Evolutionary conservation across 2,329 filamentous ascomycete species (phyloP).

Genomic region (Pseudogymnoascus sp.): DNA sequence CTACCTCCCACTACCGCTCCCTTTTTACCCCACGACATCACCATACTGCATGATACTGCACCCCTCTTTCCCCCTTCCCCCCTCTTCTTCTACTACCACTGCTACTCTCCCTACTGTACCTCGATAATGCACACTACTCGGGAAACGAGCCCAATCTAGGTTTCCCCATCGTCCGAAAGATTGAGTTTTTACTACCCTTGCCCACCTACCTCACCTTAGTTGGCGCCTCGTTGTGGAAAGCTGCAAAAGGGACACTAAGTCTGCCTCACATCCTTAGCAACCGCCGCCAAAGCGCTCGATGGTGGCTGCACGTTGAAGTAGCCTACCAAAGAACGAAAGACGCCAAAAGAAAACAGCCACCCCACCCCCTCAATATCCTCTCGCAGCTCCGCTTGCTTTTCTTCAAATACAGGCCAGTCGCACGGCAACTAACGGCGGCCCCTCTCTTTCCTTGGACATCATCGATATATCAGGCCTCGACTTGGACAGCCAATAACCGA

Average conservation of each 20-base stretch:
- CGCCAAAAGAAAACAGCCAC: background rate
- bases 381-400: background rate
- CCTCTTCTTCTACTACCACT: background rate
- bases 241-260: background rate
- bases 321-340: conserved; percentile 1
- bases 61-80: background rate
- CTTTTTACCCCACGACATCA: conserved; percentile 5
- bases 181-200: conserved; percentile 7
- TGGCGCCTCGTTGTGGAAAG: background rate
- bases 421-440: conserved; percentile 4
- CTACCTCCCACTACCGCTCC: background rate
- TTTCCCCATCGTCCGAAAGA: conserved; percentile 1
- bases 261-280: background rate
- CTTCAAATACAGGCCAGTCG: conserved; percentile 6
- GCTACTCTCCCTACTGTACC: background rate
- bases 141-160: conserved; percentile 6
- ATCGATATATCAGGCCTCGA: background rate
- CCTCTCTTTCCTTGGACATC: conserved; percentile 5
- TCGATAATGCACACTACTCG: conserved; percentile 5
- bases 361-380: conserved; percentile 2
- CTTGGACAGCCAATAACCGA: background rate
- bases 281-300: background rate
- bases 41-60: background rate
- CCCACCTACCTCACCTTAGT: background rate
- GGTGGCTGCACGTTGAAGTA: conserved; percentile 4